These are phyloP conservation scores for Teunomyces panamensis DNA, from an alignment of 805 yeast species.

Conservation along the genomic window DNA sequence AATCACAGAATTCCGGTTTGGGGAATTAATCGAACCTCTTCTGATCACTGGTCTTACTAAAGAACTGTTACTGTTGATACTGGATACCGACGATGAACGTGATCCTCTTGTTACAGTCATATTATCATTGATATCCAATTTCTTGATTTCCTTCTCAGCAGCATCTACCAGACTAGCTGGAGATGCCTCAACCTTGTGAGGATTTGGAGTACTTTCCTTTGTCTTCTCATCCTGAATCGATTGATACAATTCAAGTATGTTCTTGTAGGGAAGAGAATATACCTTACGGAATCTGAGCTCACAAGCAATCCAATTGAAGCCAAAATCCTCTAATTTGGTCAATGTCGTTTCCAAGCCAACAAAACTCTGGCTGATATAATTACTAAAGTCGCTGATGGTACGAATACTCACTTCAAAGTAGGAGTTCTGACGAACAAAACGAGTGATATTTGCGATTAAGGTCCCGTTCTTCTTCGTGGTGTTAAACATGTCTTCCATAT, in stretches of 20 bases:
- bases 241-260: constrained; percentile 18
- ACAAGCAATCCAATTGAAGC: constrained; percentile 39
- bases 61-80: constrained; percentile 16
- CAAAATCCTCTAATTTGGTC: constrained; percentile 34
- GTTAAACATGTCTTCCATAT: constrained; percentile 38
- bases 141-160: constrained; percentile 12
- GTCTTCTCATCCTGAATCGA: background rate
- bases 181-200: constrained; percentile 1
- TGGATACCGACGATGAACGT: constrained; percentile 29
- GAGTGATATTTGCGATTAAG: constrained; percentile 45
- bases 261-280: constrained; percentile 26
- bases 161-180: background rate
- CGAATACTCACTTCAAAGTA: constrained; percentile 32
- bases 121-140: constrained; percentile 13
- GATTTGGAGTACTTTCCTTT: background rate
- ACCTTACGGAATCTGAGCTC: constrained; percentile 42
- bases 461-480: constrained; percentile 49
- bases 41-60: constrained; percentile 11
- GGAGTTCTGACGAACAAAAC: constrained; percentile 43
- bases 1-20: constrained; percentile 13
- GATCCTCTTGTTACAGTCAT: constrained; percentile 12
- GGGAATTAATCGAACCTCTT: constrained; percentile 17
- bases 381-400: constrained; percentile 36
- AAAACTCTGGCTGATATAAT: constrained; percentile 41
- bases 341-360: constrained; percentile 27